These are phyloP conservation scores for Syzygium grande DNA, from an alignment of 345 rosid genomes.

Conservation along the genomic window DNA sequence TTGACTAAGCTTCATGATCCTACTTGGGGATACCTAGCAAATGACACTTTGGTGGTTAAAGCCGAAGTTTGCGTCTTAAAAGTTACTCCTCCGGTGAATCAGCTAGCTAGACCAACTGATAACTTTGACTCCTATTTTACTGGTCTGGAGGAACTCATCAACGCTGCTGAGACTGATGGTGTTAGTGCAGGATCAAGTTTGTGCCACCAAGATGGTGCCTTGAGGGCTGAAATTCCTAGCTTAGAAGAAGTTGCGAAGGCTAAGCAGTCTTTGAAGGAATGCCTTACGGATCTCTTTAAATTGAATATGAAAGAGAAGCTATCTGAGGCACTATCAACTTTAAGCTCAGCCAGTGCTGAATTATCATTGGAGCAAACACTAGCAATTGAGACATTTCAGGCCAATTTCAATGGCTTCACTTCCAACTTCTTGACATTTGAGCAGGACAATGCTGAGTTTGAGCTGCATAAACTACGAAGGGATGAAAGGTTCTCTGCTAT, in stretches of 20 bases:
- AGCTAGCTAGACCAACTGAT: not conserved
- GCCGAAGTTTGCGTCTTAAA: not conserved
- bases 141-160: not conserved
- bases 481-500: not conserved
- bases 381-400: not conserved
- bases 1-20: not conserved
- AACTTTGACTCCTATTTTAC: slow-evolving; percentile 1
- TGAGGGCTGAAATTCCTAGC: not conserved
- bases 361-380: not conserved
- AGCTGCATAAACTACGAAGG: not conserved
- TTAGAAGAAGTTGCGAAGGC: not conserved
- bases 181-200: not conserved
- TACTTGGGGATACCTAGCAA: not conserved
- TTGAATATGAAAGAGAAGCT: slow-evolving; percentile 5
- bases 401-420: not conserved
- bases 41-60: slow-evolving; percentile 1
- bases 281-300: slow-evolving; percentile 4
- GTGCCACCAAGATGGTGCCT: not conserved
- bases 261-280: slow-evolving; percentile 1
- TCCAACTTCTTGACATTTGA: not conserved
- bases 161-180: not conserved
- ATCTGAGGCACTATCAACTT: not conserved
- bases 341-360: not conserved
- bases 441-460: not conserved
- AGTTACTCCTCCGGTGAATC: not conserved